A percentile compares a stretch with the other conserved stretches of the same genome.
Evolutionary conservation across 306 rosid genomes (phyloP).

Genomic region (Cicer chorassanicum): DNA sequence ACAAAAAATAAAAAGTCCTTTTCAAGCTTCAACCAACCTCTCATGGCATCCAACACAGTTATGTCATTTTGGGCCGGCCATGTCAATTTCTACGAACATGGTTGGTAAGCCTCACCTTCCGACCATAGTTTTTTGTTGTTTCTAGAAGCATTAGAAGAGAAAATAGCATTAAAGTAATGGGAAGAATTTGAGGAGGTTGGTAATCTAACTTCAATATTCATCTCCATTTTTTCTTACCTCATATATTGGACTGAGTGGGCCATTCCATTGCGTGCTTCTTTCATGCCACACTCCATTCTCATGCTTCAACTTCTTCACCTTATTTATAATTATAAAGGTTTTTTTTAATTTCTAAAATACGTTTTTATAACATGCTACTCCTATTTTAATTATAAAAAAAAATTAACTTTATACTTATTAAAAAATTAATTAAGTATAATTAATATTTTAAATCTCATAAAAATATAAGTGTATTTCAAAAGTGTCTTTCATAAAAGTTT

Average conservation of each 20-base stretch:
- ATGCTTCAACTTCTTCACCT: conserved; percentile 31
- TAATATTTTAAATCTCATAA: no score
- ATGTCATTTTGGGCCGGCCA: conserved; percentile 44
- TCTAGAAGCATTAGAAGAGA: conserved; percentile 44
- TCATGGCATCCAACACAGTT: conserved; percentile 20
- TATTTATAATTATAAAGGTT: background rate
- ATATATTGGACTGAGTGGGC: conserved; percentile 37
- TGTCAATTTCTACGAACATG: conserved; percentile 40
- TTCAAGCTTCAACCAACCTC: conserved; percentile 43
- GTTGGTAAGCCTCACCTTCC: conserved; percentile 54
- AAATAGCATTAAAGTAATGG: conserved; percentile 20
- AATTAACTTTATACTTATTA: no score
- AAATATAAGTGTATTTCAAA: no score
- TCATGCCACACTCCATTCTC: conserved; percentile 36
- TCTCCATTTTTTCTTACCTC: conserved; percentile 40
- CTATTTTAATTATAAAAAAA: no score
- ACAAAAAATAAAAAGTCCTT: conserved; percentile 24
- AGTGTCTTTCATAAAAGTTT: no score
- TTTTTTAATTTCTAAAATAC: background rate
- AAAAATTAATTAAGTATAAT: no score
- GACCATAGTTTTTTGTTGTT: conserved; percentile 38
- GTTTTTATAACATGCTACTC: no score
- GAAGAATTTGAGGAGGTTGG: conserved; percentile 43
- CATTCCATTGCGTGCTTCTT: conserved; percentile 34
- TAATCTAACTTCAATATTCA: conserved; percentile 47